phyloP scores from a whole-genome alignment of 768 basidiomycete genomes.

The Agaricus sinodeliciosus region DNA sequence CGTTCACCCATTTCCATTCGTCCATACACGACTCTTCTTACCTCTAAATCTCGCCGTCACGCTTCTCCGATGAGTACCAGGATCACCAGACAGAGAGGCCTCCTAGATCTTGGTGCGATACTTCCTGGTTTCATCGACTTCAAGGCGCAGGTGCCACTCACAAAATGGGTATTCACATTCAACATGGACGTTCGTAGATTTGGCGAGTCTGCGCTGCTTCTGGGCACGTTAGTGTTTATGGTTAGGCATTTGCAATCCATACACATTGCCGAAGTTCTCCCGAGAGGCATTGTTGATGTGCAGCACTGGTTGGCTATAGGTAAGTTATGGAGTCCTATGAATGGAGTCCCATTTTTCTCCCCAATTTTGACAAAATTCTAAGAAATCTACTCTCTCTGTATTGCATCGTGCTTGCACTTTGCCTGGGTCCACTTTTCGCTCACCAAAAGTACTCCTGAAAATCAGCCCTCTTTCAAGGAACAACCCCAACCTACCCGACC shows the following conservation, averaged over 20 bases:
- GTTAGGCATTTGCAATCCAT: slow-evolving; percentile 37
- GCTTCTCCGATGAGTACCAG: slow-evolving; percentile 8
- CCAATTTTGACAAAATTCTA: slow-evolving; percentile 8
- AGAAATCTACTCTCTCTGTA: slow-evolving; percentile 56
- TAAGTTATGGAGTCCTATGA: slow-evolving; percentile 18
- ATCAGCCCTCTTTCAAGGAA: slow-evolving; percentile 12
- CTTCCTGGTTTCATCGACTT: slow-evolving; percentile 45
- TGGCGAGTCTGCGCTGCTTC: slow-evolving; percentile 57
- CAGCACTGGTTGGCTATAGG: slow-evolving; percentile 48
- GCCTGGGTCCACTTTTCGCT: slow-evolving; percentile 53
- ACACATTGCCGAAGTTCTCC: slow-evolving; percentile 19
- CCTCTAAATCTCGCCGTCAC: slow-evolving; percentile 6
- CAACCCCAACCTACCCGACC: slow-evolving; percentile 14
- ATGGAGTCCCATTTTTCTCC: neutral
- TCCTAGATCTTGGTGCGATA: slow-evolving; percentile 21
- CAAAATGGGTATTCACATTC: slow-evolving; percentile 35
- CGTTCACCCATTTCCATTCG: slow-evolving; percentile 51
- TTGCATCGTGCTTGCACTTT: slow-evolving; percentile 52
- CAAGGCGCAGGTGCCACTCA: slow-evolving; percentile 36
- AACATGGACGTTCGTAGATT: slow-evolving; percentile 57
- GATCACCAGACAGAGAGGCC: neutral
- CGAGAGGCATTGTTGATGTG: slow-evolving; percentile 20
- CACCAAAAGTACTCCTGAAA: slow-evolving; percentile 17
- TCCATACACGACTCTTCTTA: slow-evolving; percentile 19
- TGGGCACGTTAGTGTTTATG: slow-evolving; percentile 56